Conservation (phyloP, 2,329 filamentous ascomycete species). For the Cercospora beticola region DNA sequence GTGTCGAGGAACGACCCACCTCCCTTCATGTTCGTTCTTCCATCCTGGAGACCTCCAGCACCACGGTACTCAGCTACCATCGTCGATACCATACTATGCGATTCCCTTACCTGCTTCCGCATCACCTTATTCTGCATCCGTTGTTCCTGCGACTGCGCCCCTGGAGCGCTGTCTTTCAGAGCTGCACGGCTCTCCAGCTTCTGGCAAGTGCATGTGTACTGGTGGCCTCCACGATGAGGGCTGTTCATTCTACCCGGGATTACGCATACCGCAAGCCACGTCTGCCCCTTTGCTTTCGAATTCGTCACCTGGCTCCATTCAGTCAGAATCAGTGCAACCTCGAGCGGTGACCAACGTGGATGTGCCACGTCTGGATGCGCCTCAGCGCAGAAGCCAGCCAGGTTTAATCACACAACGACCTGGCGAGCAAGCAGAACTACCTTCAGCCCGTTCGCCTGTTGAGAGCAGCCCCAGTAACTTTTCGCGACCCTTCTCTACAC, state of each 20-base stretch:
- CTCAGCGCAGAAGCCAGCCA: not conserved
- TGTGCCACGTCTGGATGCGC: not conserved
- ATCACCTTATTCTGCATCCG: conserved; percentile 12
- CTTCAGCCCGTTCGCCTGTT: conserved; percentile 2
- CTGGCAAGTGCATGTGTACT: conserved; percentile 23
- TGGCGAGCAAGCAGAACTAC: conserved; percentile 17
- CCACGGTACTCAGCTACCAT: not conserved
- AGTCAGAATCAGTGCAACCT: not conserved
- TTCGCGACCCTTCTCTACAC: conserved; percentile 4
- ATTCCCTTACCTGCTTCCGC: conserved; percentile 16
- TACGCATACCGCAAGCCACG: conserved; percentile 17
- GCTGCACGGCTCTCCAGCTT: conserved; percentile 22
- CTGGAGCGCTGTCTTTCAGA: conserved; percentile 17
- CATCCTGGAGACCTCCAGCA: conserved; percentile 18
- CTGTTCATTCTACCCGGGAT: conserved; percentile 23
- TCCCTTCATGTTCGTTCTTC: conserved; percentile 20
- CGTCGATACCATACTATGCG: conserved; percentile 14
- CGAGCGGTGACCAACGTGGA: not conserved
- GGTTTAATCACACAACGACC: not conserved
- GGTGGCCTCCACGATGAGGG: conserved; percentile 23
- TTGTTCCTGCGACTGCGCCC: conserved; percentile 2
- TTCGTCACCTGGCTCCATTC: not conserved
- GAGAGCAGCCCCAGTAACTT: not conserved
- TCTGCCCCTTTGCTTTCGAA: not conserved
- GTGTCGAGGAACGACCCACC: conserved; percentile 20